Base-by-base conservation (phyloP, 768 basidiomycete species). In the Phlebiopsis gigantea region DNA sequence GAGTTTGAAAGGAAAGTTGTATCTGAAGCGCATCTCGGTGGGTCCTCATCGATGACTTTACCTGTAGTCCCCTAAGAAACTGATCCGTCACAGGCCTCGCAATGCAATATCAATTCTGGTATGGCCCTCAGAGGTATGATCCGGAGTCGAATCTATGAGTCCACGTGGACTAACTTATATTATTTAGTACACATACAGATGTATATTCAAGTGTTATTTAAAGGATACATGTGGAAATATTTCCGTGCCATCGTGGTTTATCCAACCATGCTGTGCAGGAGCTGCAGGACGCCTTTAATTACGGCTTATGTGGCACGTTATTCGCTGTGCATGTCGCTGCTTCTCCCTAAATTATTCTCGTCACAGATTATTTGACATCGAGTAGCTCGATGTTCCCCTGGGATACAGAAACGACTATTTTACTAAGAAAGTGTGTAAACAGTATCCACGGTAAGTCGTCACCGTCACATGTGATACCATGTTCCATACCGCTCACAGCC, bases 161-260 rank as follows among this genome's bases (percentile, higher is more conserved):
- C n/a, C n/a, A n/a, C n/a, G n/a, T n/a, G n/a, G n/a, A n/a, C n/a
- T n/a, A n/a, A n/a, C n/a, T n/a, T n/a, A n/a, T n/a, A n/a, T n/a
- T n/a, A n/a, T n/a, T n/a, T n/a, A n/a, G n/a, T n/a, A n/a, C n/a
- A n/a, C n/a, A n/a, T n/a, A n/a, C n/a, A n/a, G n/a, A n/a, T n/a
- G n/a, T n/a, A n/a, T n/a, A n/a, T n/a, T n/a, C n/a, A n/a, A n/a
- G n/a, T n/a, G n/a, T n/a, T n/a, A n/a, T n/a, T n/a, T 5, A n/a
- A 30, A 68, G 65, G 66, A 2, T 29, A 2, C 66, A 68, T 44
- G 59, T 64, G 4, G 44, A 53, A 14, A 61, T 65, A 49, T 68
- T 65, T 48, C 67, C 67, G 0, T 19, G 54, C 46, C 25, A 59
- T 14, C 55, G 57, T 17, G 10, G 8, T 0, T 26, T 61, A 4